Percentiles rank a stretch among this genome's conserved stretches.
phyloP scores from a whole-genome alignment of 2,329 filamentous ascomycete species.

The Clarireedia sp. region DNA sequence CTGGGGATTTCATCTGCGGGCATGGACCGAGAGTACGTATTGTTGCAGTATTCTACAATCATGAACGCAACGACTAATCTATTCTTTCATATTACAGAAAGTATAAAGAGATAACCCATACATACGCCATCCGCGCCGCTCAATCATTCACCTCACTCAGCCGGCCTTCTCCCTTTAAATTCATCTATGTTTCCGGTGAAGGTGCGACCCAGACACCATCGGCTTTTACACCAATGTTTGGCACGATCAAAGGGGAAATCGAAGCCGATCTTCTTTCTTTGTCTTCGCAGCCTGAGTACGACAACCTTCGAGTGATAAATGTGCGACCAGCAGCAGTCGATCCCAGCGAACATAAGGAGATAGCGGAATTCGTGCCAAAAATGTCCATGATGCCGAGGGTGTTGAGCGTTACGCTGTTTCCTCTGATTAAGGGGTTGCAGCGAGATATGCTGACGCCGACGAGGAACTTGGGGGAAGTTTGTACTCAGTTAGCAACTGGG shows the following conservation, averaged over 20 bases:
- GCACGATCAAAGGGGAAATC: constrained; percentile 57
- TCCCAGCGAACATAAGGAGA: constrained; percentile 32
- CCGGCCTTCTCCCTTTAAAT: constrained; percentile 48
- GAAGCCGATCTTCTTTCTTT: constrained; percentile 53
- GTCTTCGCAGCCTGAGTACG: constrained; percentile 30
- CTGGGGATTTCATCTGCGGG: constrained; percentile 55
- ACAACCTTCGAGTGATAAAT: constrained; percentile 45
- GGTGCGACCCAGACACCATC: constrained; percentile 49
- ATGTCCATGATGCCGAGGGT: constrained; percentile 22
- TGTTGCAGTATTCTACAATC: neutral
- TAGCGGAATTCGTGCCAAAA: constrained; percentile 30
- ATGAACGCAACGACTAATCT: neutral
- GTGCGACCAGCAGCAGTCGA: constrained; percentile 57
- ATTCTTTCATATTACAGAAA: constrained; percentile 33
- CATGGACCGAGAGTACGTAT: constrained; percentile 49
- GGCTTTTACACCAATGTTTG: constrained; percentile 49
- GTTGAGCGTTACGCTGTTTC: constrained; percentile 13
- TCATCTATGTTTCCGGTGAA: constrained; percentile 59
- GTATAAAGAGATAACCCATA: constrained; percentile 60
- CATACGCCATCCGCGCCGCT: constrained; percentile 57
- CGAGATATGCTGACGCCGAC: constrained; percentile 36
- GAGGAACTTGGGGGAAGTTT: constrained; percentile 37
- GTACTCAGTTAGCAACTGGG: constrained; percentile 41
- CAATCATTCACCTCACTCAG: constrained; percentile 47
- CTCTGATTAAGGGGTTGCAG: constrained; percentile 26